Evolutionary conservation across 768 basidiomycete species (phyloP).

Genomic region (Amanita rubescens): DNA sequence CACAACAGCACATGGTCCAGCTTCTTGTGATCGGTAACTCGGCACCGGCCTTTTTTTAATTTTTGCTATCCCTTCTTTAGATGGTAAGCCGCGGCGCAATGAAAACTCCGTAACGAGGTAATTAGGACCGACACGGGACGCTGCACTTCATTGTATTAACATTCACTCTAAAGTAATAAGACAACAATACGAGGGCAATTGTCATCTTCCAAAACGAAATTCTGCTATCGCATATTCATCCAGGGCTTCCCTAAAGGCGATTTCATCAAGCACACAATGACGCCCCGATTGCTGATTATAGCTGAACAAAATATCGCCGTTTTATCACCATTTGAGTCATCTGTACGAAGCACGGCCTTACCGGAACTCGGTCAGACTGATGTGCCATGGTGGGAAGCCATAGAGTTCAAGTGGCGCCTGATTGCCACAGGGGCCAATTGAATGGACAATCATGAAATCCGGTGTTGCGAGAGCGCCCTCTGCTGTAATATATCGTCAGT

Average conservation of each 20-base stretch:
- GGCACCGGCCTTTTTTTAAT: neutral
- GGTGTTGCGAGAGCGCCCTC: slow-evolving; percentile 53
- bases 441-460: slow-evolving; percentile 73
- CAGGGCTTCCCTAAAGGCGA: slow-evolving; percentile 58
- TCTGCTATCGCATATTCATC: slow-evolving; percentile 69
- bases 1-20: neutral
- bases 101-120: neutral
- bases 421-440: slow-evolving; percentile 32
- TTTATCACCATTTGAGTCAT: neutral
- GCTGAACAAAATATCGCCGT: no score
- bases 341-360: slow-evolving; percentile 28
- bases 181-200: neutral
- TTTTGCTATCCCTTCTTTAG: neutral
- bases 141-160: neutral
- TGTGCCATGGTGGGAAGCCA: slow-evolving; percentile 83
- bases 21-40: neutral
- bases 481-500: slow-evolving; percentile 25
- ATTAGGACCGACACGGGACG: neutral
- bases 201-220: slow-evolving; percentile 74
- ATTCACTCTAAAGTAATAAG: slow-evolving; percentile 1
- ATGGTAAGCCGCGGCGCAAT: neutral
- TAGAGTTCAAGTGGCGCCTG: slow-evolving; percentile 53
- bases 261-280: slow-evolving; percentile 38
- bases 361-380: slow-evolving; percentile 76
- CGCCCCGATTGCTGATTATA: no score